Conservation (phyloP, 371 early-diverging fungal species). For the Mortierella sp. region DNA sequence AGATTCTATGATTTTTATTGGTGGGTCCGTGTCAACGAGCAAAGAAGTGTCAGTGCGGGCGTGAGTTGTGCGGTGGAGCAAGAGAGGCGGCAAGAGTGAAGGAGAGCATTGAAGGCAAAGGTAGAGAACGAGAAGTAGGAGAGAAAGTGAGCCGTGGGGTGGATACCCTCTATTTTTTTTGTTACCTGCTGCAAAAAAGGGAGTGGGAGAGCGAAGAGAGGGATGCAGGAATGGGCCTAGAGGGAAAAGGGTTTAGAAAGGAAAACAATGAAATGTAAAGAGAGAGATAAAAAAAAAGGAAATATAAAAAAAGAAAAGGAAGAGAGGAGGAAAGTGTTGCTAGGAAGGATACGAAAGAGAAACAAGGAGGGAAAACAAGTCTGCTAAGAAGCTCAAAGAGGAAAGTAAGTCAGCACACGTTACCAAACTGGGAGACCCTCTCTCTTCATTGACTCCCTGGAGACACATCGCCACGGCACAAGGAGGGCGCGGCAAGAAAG, state of each 20-base stretch:
- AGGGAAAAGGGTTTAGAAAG: constrained; percentile 7
- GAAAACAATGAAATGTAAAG: not conserved
- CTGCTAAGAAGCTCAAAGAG: no score
- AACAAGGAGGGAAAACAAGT: not conserved
- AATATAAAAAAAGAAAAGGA: not conserved
- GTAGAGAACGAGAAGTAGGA: not conserved
- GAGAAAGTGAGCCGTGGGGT: not conserved
- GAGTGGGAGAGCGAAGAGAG: not conserved
- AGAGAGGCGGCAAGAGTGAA: not conserved
- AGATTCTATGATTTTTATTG: not conserved
- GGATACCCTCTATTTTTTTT: no score
- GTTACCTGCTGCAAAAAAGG: not conserved
- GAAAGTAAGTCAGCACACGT: not conserved
- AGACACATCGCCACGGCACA: no score
- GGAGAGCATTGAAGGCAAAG: not conserved
- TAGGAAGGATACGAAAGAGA: not conserved
- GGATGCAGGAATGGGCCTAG: not conserved
- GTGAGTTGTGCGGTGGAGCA: not conserved
- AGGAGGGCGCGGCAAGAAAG: not conserved
- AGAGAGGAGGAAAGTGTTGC: not conserved
- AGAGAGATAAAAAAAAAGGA: not conserved
- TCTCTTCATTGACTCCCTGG: not conserved
- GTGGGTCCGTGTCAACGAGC: not conserved
- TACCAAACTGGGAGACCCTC: not conserved
- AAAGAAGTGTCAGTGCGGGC: not conserved